phyloP scores from a whole-genome alignment of 2,329 filamentous ascomycete species.

The Pseudogymnoascus sp. region DNA sequence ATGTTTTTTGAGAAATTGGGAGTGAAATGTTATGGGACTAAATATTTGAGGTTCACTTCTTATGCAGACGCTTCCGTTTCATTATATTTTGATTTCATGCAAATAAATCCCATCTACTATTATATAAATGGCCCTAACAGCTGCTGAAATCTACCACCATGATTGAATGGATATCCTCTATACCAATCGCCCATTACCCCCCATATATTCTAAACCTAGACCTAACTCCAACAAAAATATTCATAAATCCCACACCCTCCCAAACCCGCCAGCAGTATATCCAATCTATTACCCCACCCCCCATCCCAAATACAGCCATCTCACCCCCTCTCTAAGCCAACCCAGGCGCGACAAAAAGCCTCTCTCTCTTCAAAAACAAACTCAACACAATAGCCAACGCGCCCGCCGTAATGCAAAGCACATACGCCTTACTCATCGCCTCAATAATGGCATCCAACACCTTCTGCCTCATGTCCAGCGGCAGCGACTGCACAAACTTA shows the following conservation, averaged over 20 bases:
- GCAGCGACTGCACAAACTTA: constrained; percentile 20
- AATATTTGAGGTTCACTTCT: background rate
- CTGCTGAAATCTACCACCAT: background rate
- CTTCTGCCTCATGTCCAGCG: constrained; percentile 9
- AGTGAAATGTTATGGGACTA: background rate
- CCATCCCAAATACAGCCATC: background rate
- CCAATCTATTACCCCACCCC: background rate
- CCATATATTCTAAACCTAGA: background rate
- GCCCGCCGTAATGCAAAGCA: constrained; percentile 30
- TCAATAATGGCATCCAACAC: constrained; percentile 30
- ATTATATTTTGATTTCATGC: background rate
- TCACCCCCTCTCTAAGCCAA: background rate
- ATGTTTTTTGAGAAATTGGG: background rate
- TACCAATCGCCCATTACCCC: background rate
- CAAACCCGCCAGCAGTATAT: background rate
- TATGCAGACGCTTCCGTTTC: background rate
- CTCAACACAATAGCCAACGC: constrained; percentile 28
- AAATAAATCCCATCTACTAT: background rate
- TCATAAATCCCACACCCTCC: background rate
- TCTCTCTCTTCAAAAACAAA: constrained; percentile 32
- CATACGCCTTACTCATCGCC: constrained; percentile 31
- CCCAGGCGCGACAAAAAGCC: constrained; percentile 25
- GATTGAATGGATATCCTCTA: background rate
- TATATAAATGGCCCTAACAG: background rate
- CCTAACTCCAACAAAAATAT: background rate